Conservation (phyloP, 2,329 filamentous ascomycete species). For the Hypoxylon sp. region DNA sequence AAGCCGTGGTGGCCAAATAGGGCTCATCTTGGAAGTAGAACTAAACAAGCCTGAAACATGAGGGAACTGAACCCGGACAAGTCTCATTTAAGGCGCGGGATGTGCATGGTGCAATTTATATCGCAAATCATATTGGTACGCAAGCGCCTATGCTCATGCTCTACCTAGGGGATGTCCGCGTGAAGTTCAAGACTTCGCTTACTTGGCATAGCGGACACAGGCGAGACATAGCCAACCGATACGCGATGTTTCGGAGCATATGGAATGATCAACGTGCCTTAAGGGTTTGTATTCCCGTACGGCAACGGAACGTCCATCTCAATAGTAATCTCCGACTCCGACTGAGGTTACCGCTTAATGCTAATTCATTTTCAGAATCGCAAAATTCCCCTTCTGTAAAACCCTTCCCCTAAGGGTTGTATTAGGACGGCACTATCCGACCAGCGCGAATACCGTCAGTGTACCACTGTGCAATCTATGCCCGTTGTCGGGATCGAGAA, state of each 20-base stretch:
- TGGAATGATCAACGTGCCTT: constrained; percentile 11
- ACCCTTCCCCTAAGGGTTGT: constrained; percentile 27
- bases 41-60: not conserved
- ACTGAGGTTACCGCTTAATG: constrained; percentile 3
- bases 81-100: constrained; percentile 44
- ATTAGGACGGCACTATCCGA: constrained; percentile 58
- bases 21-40: constrained; percentile 58
- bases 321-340: constrained; percentile 6
- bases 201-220: constrained; percentile 18
- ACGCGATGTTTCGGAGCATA: constrained; percentile 16
- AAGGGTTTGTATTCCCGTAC: constrained; percentile 4
- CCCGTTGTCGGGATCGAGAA: constrained; percentile 44
- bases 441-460: constrained; percentile 57
- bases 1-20: constrained; percentile 61
- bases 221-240: constrained; percentile 21
- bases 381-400: constrained; percentile 19
- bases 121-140: constrained; percentile 1
- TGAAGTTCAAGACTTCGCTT: constrained; percentile 13
- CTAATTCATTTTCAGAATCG: constrained; percentile 9
- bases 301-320: constrained; percentile 25
- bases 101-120: not conserved
- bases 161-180: constrained; percentile 28
- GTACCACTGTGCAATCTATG: constrained; percentile 51
- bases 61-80: not conserved
- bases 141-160: constrained; percentile 40